phyloP scores from a whole-genome alignment of 257 asterid species.

The Buddleja alternifolia region DNA sequence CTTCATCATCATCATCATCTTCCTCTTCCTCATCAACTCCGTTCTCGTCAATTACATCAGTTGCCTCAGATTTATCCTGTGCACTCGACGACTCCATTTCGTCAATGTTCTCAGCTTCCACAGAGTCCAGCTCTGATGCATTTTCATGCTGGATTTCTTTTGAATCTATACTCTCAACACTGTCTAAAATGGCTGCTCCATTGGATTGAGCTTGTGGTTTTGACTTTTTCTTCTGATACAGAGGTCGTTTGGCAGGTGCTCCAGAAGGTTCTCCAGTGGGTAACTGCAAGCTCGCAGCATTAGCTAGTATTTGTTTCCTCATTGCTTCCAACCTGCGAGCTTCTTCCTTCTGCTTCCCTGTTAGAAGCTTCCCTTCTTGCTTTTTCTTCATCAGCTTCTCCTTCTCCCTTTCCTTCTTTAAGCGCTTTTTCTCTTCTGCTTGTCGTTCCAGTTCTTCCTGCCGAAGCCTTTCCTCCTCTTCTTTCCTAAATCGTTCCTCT shows the following conservation, averaged over 20 bases:
- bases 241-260: conserved; percentile 66
- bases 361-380: conserved; percentile 78
- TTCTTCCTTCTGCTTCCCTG: conserved; percentile 91
- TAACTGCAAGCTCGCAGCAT: conserved; percentile 51
- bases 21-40: conserved; percentile 53
- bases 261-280: conserved; percentile 53
- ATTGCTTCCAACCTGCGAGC: conserved; percentile 86
- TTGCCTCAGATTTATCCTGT: conserved; percentile 46
- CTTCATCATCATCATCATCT: conserved; percentile 72
- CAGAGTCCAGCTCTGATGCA: conserved; percentile 42
- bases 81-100: conserved; percentile 41
- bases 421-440: conserved; percentile 83
- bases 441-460: conserved; percentile 75
- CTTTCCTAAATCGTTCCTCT: conserved; percentile 81
- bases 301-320: conserved; percentile 84
- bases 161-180: conserved; percentile 45
- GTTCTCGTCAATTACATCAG: conserved; percentile 54
- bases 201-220: conserved; percentile 68
- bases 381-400: conserved; percentile 82
- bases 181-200: conserved; percentile 54
- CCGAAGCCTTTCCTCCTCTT: conserved; percentile 81
- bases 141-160: conserved; percentile 47
- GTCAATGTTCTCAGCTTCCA: conserved; percentile 45
- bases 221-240: conserved; percentile 73
- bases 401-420: conserved; percentile 88